Percentiles rank a stretch among this genome's conserved stretches.
Conservation (phyloP, 192 early-diverging fungal species). For the Coemansia sp. region DNA sequence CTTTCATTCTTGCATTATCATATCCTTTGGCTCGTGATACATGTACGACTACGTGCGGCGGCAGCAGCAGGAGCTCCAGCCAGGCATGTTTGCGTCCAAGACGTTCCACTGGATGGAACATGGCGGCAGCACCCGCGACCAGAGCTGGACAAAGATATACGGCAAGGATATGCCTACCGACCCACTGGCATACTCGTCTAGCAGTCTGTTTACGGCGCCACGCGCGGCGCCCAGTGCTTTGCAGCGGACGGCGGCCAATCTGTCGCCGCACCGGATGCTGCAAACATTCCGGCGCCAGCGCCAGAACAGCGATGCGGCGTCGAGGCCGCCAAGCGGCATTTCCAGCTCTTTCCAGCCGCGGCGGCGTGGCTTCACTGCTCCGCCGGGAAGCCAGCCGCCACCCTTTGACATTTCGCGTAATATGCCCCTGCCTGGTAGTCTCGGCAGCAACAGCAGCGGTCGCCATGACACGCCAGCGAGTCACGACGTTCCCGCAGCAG, state of each 20-base stretch:
- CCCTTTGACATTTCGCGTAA: conserved; percentile 2
- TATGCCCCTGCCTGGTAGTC: too few relatives aligned
- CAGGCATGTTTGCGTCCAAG: conserved; percentile 30
- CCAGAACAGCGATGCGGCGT: conserved; percentile 35
- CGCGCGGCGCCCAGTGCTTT: conserved; percentile 10
- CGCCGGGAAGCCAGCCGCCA: conserved; percentile 21
- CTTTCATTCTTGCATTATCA: neutral
- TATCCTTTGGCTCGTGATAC: neutral
- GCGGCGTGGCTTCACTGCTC: conserved; percentile 38
- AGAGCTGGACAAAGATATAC: conserved; percentile 36
- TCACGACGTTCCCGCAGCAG: neutral
- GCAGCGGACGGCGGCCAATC: conserved; percentile 32
- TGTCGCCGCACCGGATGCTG: conserved; percentile 27
- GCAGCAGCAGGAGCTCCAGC: conserved; percentile 49
- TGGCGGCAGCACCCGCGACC: conserved; percentile 14
- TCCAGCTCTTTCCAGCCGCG: conserved; percentile 23
- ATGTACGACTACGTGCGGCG: conserved; percentile 53
- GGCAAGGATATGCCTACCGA: conserved; percentile 14
- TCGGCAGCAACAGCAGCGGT: neutral
- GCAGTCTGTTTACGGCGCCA: conserved; percentile 28
- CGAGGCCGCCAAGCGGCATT: conserved; percentile 31
- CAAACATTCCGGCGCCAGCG: conserved; percentile 33
- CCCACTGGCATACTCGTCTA: conserved; percentile 41
- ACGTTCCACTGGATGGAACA: conserved; percentile 51
- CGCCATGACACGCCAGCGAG: neutral